Conservation (phyloP, 495 filamentous ascomycete genomes). For the Tuber borchii region DNA sequence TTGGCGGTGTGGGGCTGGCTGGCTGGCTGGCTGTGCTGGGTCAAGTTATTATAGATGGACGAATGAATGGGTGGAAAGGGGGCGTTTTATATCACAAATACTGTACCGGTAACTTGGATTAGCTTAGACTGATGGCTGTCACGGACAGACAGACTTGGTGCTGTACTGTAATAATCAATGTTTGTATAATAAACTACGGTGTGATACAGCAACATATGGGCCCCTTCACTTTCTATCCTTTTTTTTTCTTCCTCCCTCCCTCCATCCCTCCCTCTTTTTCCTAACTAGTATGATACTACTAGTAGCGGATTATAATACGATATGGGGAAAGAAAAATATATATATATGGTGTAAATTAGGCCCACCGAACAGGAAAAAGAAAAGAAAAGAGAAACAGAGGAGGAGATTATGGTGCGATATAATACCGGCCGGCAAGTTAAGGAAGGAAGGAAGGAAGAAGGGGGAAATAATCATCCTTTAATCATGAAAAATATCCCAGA, state of each 20-base stretch:
- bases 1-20: background rate
- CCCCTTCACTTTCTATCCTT: background rate
- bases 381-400: background rate
- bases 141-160: background rate
- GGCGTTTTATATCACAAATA: too few relatives aligned
- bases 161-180: too few relatives aligned
- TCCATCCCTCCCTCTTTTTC: background rate
- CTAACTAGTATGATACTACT: background rate
- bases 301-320: background rate
- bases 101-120: background rate
- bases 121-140: background rate
- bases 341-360: background rate
- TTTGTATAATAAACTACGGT: background rate
- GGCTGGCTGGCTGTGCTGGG: too few relatives aligned
- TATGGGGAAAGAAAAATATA: background rate
- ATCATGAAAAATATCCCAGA: constrained; percentile 51
- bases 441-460: background rate
- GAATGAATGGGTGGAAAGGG: background rate
- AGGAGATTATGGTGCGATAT: background rate
- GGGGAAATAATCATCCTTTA: background rate
- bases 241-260: too few relatives aligned
- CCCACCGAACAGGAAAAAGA: background rate
- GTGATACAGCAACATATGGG: background rate
- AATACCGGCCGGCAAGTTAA: background rate
- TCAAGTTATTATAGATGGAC: too few relatives aligned